Conservation (phyloP, 176 grass and related monocot genomes). For the Oryza coarctata region DNA sequence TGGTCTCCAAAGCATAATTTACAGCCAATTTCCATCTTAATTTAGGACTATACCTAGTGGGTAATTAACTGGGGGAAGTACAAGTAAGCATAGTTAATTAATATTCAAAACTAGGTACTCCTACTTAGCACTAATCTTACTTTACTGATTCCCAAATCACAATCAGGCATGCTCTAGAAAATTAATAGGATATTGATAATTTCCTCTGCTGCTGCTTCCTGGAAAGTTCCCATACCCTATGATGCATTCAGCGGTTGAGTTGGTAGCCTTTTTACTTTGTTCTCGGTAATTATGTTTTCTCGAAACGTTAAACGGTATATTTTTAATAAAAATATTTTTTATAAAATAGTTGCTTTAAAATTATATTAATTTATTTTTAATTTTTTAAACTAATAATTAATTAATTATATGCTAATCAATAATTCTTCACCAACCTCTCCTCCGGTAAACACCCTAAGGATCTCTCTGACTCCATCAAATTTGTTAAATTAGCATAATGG, state of each 20-base stretch:
- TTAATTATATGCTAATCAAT: no score
- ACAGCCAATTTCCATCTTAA: background rate
- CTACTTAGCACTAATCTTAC: background rate
- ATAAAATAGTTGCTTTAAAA: no score
- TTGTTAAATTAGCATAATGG: background rate
- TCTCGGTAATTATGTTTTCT: no score
- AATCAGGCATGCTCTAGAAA: background rate
- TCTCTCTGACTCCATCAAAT: background rate
- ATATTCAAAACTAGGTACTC: background rate
- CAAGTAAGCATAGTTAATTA: background rate
- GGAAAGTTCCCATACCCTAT: background rate
- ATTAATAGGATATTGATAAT: background rate
- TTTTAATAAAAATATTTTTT: no score
- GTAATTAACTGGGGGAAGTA: background rate
- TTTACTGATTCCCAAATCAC: slow-evolving; percentile 11
- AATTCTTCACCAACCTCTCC: no score
- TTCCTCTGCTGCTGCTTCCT: background rate
- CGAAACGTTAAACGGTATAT: no score
- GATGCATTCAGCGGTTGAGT: no score
- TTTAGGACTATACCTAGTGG: background rate
- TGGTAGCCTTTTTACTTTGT: no score
- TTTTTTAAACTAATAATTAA: no score
- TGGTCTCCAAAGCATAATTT: background rate
- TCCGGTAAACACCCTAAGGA: no score
- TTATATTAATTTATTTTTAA: no score